Evolutionary conservation across 805 yeast species (phyloP).

Genomic region (Candida sakaeoensis): DNA sequence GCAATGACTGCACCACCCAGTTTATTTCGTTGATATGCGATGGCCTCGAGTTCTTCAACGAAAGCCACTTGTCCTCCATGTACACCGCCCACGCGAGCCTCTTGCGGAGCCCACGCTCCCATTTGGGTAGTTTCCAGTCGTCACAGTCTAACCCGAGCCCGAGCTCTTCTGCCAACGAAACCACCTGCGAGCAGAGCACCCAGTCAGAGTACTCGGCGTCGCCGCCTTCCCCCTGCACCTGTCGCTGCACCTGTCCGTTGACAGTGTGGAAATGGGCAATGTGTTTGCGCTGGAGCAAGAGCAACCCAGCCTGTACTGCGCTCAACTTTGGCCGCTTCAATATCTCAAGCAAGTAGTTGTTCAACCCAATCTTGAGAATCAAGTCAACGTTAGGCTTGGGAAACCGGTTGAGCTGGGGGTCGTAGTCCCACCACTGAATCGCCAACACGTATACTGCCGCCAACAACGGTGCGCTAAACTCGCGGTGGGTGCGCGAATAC

Average conservation of each 20-base stretch:
- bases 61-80: constrained; percentile 87
- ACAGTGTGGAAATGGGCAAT: constrained; percentile 16
- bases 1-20: constrained; percentile 73
- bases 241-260: constrained; percentile 10
- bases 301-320: constrained; percentile 85
- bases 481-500: constrained; percentile 85
- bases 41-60: constrained; percentile 78
- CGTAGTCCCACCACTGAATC: constrained; percentile 92
- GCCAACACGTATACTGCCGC: constrained; percentile 91
- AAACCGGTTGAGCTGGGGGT: constrained; percentile 67
- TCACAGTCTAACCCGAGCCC: constrained; percentile 91
- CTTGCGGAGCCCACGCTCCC: constrained; percentile 89
- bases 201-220: constrained; percentile 62
- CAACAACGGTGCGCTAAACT: constrained; percentile 82
- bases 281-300: constrained; percentile 65
- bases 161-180: constrained; percentile 82
- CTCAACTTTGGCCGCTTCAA: constrained; percentile 85
- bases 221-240: constrained; percentile 9
- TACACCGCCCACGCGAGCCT: constrained; percentile 95
- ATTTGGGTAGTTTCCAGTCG: constrained; percentile 86
- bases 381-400: constrained; percentile 72
- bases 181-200: constrained; percentile 83
- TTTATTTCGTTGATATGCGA: constrained; percentile 71
- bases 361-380: constrained; percentile 48
- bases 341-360: constrained; percentile 70